These are phyloP conservation scores for Eucalyptus marginata DNA, from an alignment of 345 rosid species.

Conservation along the genomic window DNA sequence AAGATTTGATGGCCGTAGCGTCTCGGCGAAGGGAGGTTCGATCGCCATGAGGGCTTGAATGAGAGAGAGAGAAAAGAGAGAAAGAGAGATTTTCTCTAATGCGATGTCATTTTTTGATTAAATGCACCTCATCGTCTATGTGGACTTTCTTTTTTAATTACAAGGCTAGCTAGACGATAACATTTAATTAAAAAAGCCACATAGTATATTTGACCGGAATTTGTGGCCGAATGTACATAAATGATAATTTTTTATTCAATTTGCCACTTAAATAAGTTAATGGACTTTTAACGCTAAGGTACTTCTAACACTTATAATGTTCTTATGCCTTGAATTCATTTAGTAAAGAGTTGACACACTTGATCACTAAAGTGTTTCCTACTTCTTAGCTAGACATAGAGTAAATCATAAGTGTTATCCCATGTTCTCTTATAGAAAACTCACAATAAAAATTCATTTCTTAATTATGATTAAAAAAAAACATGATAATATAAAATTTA, in stretches of 20 bases:
- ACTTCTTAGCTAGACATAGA: fast-evolving
- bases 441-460: not conserved
- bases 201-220: fast-evolving
- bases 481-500: no score
- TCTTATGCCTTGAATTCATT: fast-evolving
- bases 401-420: not conserved
- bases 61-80: no score
- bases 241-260: no score
- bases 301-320: no score
- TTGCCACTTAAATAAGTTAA: fast-evolving
- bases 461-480: fast-evolving
- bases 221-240: fast-evolving
- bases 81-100: not conserved
- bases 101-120: not conserved
- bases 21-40: not conserved
- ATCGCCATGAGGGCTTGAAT: not conserved
- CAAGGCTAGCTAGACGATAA: no score
- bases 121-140: not conserved
- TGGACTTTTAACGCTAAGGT: fast-evolving
- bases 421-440: not conserved
- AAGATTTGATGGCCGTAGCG: no score
- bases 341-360: no score
- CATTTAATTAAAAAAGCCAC: not conserved
- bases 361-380: fast-evolving
- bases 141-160: not conserved